Evolutionary conservation across 768 basidiomycete species (phyloP).

Genomic region (Pulveroboletus sp.): DNA sequence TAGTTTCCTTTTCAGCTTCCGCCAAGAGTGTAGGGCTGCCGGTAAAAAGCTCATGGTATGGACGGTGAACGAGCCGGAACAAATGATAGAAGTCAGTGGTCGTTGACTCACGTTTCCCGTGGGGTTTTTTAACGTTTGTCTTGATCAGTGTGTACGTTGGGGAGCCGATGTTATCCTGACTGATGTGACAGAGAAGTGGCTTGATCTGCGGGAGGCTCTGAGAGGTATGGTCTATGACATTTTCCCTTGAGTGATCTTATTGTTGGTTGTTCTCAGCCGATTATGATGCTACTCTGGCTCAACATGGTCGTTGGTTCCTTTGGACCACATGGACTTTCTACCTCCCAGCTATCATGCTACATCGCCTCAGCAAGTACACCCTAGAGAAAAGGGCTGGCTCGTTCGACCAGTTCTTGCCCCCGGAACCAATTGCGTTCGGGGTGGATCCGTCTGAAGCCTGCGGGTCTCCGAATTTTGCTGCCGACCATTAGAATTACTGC

Average conservation of each 20-base stretch:
- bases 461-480: not conserved
- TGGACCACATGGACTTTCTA: conserved; percentile 69
- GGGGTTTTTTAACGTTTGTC: too few species aligned
- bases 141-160: conserved; percentile 63
- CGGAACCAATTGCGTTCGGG: conserved; percentile 23
- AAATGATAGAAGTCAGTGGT: conserved; percentile 80
- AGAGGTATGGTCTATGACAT: conserved; percentile 39
- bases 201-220: conserved; percentile 58
- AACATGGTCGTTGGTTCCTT: conserved; percentile 64
- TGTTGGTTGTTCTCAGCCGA: conserved; percentile 41
- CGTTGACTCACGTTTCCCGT: too few species aligned
- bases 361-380: conserved; percentile 27
- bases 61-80: conserved; percentile 89
- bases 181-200: conserved; percentile 66
- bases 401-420: conserved; percentile 37
- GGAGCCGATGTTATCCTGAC: conserved; percentile 75
- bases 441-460: conserved; percentile 11
- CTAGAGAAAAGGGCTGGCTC: conserved; percentile 55
- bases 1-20: conserved; percentile 52
- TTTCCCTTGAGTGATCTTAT: not conserved
- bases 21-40: conserved; percentile 67
- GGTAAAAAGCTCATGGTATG: conserved; percentile 90
- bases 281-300: conserved; percentile 60
- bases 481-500: conserved; percentile 2
- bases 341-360: conserved; percentile 41